Evolutionary conservation across 495 filamentous ascomycete species (phyloP).

Genomic region (Xylaria cubensis): DNA sequence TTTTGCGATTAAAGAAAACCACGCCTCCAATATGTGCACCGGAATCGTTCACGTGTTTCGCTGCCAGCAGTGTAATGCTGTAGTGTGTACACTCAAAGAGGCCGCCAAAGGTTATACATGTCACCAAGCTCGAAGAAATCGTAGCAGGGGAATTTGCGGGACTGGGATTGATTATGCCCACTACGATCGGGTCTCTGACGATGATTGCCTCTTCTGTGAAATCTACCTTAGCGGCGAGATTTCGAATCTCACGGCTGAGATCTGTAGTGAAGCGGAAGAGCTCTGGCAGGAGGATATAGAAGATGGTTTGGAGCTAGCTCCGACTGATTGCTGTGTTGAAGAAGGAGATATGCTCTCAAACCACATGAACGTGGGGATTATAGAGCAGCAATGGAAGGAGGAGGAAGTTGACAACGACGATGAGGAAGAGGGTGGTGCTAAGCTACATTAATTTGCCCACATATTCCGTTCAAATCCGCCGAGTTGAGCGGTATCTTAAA

Average conservation of each 20-base stretch:
- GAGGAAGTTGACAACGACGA: conserved; percentile 10
- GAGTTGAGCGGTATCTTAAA: not conserved
- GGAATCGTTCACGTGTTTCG: conserved; percentile 21
- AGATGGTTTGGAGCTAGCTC: not conserved
- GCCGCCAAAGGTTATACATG: conserved; percentile 33
- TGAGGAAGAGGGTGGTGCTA: conserved; percentile 3
- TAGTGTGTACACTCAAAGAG: conserved; percentile 18
- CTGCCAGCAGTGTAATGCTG: conserved; percentile 26
- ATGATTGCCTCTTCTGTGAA: conserved; percentile 36
- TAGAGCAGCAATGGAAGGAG: not conserved
- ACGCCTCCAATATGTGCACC: conserved; percentile 31
- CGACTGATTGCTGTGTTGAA: not conserved
- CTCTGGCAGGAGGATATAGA: conserved; percentile 5
- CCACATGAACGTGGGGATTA: not conserved
- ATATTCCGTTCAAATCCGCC: not conserved
- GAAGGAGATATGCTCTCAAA: not conserved
- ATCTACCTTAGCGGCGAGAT: conserved; percentile 17
- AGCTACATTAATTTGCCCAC: not conserved
- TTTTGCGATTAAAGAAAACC: not conserved
- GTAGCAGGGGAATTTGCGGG: conserved; percentile 28
- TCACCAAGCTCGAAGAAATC: conserved; percentile 17
- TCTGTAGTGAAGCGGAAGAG: conserved; percentile 2
- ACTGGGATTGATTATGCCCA: conserved; percentile 28
- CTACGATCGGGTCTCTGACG: conserved; percentile 23
- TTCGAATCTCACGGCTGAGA: conserved; percentile 4